Base-by-base conservation (phyloP, 495 filamentous ascomycete species). In the Chlorociboria aeruginascens region DNA sequence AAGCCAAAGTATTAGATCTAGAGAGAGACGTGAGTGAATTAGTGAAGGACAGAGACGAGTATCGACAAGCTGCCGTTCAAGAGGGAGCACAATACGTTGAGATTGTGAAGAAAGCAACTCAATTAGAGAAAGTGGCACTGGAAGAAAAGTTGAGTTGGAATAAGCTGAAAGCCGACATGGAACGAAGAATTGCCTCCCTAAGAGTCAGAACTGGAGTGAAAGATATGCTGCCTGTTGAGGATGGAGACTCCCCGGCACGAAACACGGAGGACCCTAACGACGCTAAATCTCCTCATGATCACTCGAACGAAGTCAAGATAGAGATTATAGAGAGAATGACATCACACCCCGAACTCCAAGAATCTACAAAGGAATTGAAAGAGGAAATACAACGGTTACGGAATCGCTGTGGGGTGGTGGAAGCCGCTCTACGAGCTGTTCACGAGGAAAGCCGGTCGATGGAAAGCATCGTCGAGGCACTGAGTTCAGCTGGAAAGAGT, bases 41-140 rank as follows among this genome's bases (percentile, higher is more conserved):
- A n/a, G 50, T 63, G 33, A 49, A 55, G 40, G 64, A 60, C 42
- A 54, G 70, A 16, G 69, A 72, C 29, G 63, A 62, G 36, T 63
- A 60, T n/a, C 50, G 66, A 9, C 54, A 61, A 31, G 51, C 58
- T 42, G 55, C 55, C 7, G 58, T 61, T 6, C 45, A 53, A 35
- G 58, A 69, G 37, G 67, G 66, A 9, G 61, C 61, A 17, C 70
- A 73, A 50, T 73, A 71, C 51, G 59, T 66, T 38, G 61, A 64
- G 38, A 73, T 73, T 51, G 61, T 73, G 42, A 63, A 65, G 29
- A 67, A 66, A 58, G 66, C 67, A 25, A 65, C 54, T 35, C 59
- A 57, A 13, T 37, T 73, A 13, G 68, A 73, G 45, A 56, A 58
- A 13, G 54, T 70, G 46, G 51, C 59, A 13, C 59, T 53, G 1